Evolutionary conservation across 805 yeast species (phyloP), one percentile per base, ranked within the genome.

Genomic region (Dipodascopsis tothii): DNA sequence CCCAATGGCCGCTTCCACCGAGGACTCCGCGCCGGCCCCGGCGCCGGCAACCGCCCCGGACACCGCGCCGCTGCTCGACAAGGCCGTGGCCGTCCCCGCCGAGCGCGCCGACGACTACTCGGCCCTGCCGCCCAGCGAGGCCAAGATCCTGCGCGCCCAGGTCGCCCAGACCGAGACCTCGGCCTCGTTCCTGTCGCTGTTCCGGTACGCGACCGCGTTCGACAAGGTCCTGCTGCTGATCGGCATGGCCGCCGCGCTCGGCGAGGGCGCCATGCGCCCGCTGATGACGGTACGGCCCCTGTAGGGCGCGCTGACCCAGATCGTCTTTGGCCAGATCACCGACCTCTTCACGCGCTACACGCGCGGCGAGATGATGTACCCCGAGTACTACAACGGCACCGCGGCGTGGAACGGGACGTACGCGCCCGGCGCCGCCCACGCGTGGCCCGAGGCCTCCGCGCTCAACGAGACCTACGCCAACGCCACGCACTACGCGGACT

Each of bases 221-320:
- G 71, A 67, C 36, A 39, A 47, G 11, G 38, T 54, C 32, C 41
- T 63, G 23, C 54, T 65, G 16, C 14, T 50, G 3, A 4, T 63
- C 11, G 71, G 68, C 2, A 44, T 56, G 16, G 43, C 57, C 20
- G 52, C 58, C 39, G 56, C 72, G 1, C 53, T 63, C 7, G 62
- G 63, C 3, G 62, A 64, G 14, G 71, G 71, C 16, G 68, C 65
- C 20, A 65, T 65, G 18, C 43, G 68, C 41, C 72, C 72, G 2
- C 41, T 51, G 7, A 46, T 51, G 55, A 50, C 52, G 18, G 54
- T 49, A n/a, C n/a, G n/a, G n/a, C n/a, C n/a, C 14, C 14, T 25
- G 9, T 9, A 9, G 9, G 30, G 14, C 11, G 14, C 30, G 9
- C 30, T 25, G 14, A 9, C 14, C 30, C 7, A 35, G 38, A 19